Base-by-base conservation (phyloP, 2,329 filamentous ascomycete genomes). In the Tolypocladium paradoxum region DNA sequence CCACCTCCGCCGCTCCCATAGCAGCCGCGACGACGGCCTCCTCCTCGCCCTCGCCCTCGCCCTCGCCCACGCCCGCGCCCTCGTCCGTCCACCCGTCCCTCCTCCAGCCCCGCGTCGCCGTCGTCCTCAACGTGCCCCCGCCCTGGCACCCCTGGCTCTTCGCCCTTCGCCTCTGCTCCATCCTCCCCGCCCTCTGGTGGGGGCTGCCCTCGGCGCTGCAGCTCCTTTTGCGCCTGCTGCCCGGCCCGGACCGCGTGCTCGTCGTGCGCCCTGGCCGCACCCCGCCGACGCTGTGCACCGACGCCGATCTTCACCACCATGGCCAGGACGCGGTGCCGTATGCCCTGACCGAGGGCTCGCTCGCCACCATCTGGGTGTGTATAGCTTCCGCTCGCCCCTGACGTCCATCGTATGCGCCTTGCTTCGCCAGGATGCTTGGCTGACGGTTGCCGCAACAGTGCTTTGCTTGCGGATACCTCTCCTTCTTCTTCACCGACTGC, bases 401-500 rank as follows among this genome's bases (percentile, higher is more conserved):
- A 3, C 16, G 14, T 12, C 3, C 3, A 24, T 9, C 4, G 11
- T 24, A 8, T 16, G 38, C 38, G 22, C 38, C n/a, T 8, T 18
- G 22, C 6, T 3, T 27, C 12, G 24, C 27, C 24, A 45, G 22
- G 6, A 4, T 45, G 3, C 6, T n/a, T 29, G 24, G 18, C 36
- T 18, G 18, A 36, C 33, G 9, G 37, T 20, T 18, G 27, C 27
- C 31, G 16, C 16, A 2, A 24, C 62, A 89, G 87, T 90, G 86
- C 71, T 83, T 81, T 63, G 84, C 86, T 54, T 88, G 85, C 22
- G 87, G 84, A 52, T 89, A 90, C 68, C 77, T 90, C 55, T 87
- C 85, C 50, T 91, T 89, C 69, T 88, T 89, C 73, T 91, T 91
- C 66, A 88, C 86, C 54, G 87, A 91, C 70, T 89, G 87, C 68